These are phyloP conservation scores for Lachnellula hyalina DNA, from an alignment of 2,329 filamentous ascomycete genomes.

Conservation along the genomic window DNA sequence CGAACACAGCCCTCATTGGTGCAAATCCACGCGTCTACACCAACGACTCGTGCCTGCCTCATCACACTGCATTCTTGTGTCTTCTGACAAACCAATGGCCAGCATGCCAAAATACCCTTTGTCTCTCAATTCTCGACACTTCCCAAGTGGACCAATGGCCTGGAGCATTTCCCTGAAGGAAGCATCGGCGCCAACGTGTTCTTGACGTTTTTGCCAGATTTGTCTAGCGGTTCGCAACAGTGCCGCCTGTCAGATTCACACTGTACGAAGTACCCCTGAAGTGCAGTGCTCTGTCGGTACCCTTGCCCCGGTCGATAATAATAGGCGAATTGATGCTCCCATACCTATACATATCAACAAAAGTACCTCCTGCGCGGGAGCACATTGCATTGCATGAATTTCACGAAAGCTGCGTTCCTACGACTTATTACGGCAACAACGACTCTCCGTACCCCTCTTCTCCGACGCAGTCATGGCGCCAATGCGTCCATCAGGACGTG, in stretches of 20 bases:
- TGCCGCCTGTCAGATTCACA: not conserved
- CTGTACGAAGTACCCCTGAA: not conserved
- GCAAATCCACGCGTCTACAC: not conserved
- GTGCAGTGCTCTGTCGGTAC: not conserved
- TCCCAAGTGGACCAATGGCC: not conserved
- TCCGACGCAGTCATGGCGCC: not conserved
- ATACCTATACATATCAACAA: not conserved
- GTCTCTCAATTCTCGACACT: not conserved
- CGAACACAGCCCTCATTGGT: not conserved
- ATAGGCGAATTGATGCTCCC: not conserved
- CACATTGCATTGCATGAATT: conserved; percentile 1
- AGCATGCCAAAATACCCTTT: not conserved
- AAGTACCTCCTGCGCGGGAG: not conserved
- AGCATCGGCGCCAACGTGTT: not conserved
- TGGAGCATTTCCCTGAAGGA: not conserved
- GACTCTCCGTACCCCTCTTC: not conserved
- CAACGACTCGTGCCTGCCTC: not conserved
- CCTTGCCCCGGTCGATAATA: not conserved
- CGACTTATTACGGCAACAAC: not conserved
- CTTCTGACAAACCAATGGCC: not conserved
- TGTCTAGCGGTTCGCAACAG: not conserved
- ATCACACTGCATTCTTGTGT: not conserved
- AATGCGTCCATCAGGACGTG: not conserved
- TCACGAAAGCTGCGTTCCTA: not conserved
- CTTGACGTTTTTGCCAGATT: not conserved